Conservation (phyloP, 2,329 filamentous ascomycete genomes). For the Fusarium pseudocircinatum region DNA sequence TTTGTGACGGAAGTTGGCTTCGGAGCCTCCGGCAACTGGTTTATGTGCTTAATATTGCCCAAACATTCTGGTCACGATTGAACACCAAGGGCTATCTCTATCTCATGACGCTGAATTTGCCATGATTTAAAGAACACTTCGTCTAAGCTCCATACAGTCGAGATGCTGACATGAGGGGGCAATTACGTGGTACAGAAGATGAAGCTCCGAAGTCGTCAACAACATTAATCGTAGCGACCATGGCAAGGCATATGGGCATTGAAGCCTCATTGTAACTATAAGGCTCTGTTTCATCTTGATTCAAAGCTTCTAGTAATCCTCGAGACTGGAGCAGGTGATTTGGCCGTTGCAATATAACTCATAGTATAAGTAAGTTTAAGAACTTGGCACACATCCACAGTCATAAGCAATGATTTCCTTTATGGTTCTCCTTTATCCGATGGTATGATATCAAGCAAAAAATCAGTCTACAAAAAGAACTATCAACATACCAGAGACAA, state of each 20-base stretch:
- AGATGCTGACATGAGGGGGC: not conserved
- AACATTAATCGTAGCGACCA: not conserved
- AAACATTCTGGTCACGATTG: not conserved
- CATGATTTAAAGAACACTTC: not conserved
- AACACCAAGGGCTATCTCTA: not conserved
- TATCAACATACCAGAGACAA: not conserved
- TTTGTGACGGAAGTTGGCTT: slow-evolving; percentile 24
- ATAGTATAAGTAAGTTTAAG: not conserved
- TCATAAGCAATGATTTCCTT: not conserved
- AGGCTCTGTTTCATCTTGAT: not conserved
- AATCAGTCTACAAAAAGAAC: too few relatives aligned
- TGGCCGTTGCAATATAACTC: too few relatives aligned
- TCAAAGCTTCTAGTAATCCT: not conserved
- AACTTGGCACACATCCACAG: not conserved
- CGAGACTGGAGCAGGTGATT: not conserved
- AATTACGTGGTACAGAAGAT: not conserved
- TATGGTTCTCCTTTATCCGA: not conserved
- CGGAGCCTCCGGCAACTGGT: not conserved
- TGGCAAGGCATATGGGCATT: not conserved
- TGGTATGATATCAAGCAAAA: not conserved
- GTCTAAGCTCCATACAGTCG: not conserved
- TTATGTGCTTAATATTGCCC: not conserved
- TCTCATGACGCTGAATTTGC: not conserved
- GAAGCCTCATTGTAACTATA: not conserved
- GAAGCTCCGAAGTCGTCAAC: not conserved